A percentile compares a stretch with the other conserved stretches of the same genome.
Conservation (phyloP, 257 asterid species). For the Thymus quinquecostatus region DNA sequence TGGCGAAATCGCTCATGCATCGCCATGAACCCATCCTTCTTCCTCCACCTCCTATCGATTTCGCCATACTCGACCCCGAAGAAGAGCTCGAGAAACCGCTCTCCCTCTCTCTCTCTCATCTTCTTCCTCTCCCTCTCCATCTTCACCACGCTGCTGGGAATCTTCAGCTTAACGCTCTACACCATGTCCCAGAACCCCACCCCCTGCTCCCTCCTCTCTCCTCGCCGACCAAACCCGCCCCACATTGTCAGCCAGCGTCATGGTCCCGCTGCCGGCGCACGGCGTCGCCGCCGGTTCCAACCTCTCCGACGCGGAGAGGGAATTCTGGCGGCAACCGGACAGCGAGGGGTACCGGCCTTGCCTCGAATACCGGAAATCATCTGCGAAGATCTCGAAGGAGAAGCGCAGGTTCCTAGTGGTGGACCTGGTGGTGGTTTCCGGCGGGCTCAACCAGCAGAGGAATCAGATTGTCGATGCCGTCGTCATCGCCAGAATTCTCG, state of each 20-base stretch:
- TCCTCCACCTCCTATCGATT: slow-evolving; percentile 37
- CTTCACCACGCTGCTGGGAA: slow-evolving; percentile 41
- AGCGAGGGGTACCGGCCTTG: slow-evolving; percentile 57
- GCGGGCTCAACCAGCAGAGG: slow-evolving; percentile 73
- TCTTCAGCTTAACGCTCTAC: slow-evolving; percentile 40
- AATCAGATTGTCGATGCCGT: slow-evolving; percentile 77
- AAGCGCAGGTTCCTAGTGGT: slow-evolving; percentile 54
- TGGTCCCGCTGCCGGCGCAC: slow-evolving; percentile 56
- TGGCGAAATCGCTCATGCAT: slow-evolving; percentile 52
- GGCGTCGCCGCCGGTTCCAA: slow-evolving; percentile 30
- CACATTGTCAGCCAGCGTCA: slow-evolving; percentile 34
- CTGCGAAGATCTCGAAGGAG: slow-evolving; percentile 47
- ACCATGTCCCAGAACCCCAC: slow-evolving; percentile 38
- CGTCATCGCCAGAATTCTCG: slow-evolving; percentile 65
- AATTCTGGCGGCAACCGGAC: slow-evolving; percentile 66
- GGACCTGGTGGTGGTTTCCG: slow-evolving; percentile 59
- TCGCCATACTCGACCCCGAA: slow-evolving; percentile 42
- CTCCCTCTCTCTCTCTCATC: slow-evolving; percentile 34
- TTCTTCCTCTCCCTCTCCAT: slow-evolving; percentile 46
- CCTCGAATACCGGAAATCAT: slow-evolving; percentile 49
- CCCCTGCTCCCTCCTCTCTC: slow-evolving; percentile 39
- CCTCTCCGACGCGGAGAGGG: slow-evolving; percentile 45
- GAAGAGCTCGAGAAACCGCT: slow-evolving; percentile 48
- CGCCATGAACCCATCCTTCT: slow-evolving; percentile 44
- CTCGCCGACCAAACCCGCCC: slow-evolving; percentile 15